Percentiles rank a stretch among this genome's conserved stretches.
Conservation (phyloP, 208 protist species). For the Trypanosoma scelopori region DNA sequence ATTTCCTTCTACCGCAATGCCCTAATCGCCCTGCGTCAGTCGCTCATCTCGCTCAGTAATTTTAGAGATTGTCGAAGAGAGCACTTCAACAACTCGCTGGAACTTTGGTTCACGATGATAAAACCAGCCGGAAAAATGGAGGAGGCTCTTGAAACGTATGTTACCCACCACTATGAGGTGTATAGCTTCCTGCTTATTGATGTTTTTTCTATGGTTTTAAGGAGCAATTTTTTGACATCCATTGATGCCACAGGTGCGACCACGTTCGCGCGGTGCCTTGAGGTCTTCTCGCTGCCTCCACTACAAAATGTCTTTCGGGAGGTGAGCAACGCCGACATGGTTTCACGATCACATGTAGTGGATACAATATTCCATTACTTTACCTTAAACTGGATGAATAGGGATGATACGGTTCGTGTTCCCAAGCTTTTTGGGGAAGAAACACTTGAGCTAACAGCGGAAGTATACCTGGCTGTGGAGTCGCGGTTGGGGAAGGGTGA, state of each 20-base stretch:
- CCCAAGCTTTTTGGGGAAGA: constrained; percentile 32
- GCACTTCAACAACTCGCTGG: constrained; percentile 71
- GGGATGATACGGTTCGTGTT: constrained; percentile 31
- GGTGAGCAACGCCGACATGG: constrained; percentile 24
- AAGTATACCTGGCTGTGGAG: constrained; percentile 37
- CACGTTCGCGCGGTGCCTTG: constrained; percentile 44
- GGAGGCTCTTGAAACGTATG: constrained; percentile 38
- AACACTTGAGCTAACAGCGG: constrained; percentile 30
- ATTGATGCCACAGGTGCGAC: constrained; percentile 52
- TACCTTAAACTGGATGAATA: constrained; percentile 42
- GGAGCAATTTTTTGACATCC: constrained; percentile 57
- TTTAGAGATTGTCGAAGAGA: constrained; percentile 49
- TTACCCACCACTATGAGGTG: constrained; percentile 66
- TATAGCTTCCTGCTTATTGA: constrained; percentile 64
- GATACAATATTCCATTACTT: constrained; percentile 32
- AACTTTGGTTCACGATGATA: constrained; percentile 78
- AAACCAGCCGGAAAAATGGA: constrained; percentile 36
- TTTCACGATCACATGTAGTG: constrained; percentile 20
- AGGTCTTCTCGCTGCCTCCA: constrained; percentile 32
- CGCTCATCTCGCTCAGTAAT: constrained; percentile 54
- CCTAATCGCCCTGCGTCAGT: constrained; percentile 57
- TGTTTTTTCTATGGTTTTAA: constrained; percentile 59
- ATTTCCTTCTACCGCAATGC: constrained; percentile 64
- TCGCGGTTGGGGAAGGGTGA: constrained; percentile 17
- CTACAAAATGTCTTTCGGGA: constrained; percentile 38